A percentile compares a stretch with the other conserved stretches of the same genome.
Evolutionary conservation across 306 rosid genomes (phyloP).

Genomic region (Vicia faba): DNA sequence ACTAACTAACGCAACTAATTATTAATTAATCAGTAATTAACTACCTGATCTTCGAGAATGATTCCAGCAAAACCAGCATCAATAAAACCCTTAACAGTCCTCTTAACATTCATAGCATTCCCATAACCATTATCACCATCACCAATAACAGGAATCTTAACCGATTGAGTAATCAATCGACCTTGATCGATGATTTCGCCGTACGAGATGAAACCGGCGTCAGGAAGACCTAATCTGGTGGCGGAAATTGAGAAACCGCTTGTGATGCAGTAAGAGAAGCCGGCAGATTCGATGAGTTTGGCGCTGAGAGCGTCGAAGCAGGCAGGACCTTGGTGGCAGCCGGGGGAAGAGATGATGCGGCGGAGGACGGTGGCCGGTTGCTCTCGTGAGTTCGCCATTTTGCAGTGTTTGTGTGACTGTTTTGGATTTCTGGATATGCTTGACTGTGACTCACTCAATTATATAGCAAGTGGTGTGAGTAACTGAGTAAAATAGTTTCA

Average conservation of each 20-base stretch:
- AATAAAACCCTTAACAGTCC: slow-evolving; percentile 81
- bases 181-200: slow-evolving; percentile 90
- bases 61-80: slow-evolving; percentile 85
- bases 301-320: slow-evolving; percentile 90
- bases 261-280: slow-evolving; percentile 72
- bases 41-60: slow-evolving; percentile 86
- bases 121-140: slow-evolving; percentile 95
- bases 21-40: slow-evolving; percentile 44
- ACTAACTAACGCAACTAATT: not conserved
- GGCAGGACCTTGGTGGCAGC: slow-evolving; percentile 84
- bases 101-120: slow-evolving; percentile 83
- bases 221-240: slow-evolving; percentile 80
- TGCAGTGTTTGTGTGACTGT: too few species aligned
- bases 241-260: slow-evolving; percentile 89
- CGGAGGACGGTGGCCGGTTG: slow-evolving; percentile 60
- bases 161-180: slow-evolving; percentile 63
- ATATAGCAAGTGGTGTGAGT: too few species aligned
- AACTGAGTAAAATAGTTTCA: too few species aligned
- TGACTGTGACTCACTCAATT: too few species aligned
- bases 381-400: not conserved
- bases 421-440: too few species aligned
- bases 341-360: slow-evolving; percentile 53
- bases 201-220: slow-evolving; percentile 76
- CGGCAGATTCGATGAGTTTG: slow-evolving; percentile 72
- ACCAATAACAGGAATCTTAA: slow-evolving; percentile 80